Base-by-base conservation (phyloP, 805 yeast genomes). In the Wickerhamiella nectarea region DNA sequence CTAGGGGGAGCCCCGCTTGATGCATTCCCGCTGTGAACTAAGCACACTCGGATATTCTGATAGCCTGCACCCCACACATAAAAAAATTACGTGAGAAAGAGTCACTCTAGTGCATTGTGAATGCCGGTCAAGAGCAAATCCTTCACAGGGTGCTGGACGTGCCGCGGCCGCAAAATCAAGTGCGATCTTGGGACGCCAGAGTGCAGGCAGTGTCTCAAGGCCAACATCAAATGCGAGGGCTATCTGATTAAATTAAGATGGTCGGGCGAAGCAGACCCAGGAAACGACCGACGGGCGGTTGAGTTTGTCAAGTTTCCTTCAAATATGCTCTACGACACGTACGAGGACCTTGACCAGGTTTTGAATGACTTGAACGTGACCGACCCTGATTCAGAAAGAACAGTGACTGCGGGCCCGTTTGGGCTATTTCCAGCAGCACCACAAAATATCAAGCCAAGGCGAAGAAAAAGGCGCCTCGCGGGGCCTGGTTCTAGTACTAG, bases 141-240 rank as follows among this genome's bases (percentile, higher is more conserved):
- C 0, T 85, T 83, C 56, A 76, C 82, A 0, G 95, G 95, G 1
- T 86, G 95, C 57, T 83, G 83, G 67, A 82, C 94, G 0, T 85
- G 95, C 55, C 69, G 95, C 36, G 65, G 78, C 12, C 61, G 95
- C 36, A 81, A 84, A 59, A 78, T 85, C 38, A 76, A 81, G 46
- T 86, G 95, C 60, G 94, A 84, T 57, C 64, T 80, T 45, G 65
- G 68, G 12, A 71, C 69, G 50, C 95, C 95, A 0, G 57, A 63
- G 11, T 86, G 95, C 60, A 56, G 60, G n/a, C 69, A 81, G 46
- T 86, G 95, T 59, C 65, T 66, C 34, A 77, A 75, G 53, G 70
- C 83, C 0, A 76, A 79, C 0, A 57, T 81, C 21, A 64, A 66
- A 3, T 86, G 95, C 55, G 84, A 79, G 22, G 95, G 95, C 0